Conservation (phyloP, 805 yeast genomes). For the Ogataea ramenticola region DNA sequence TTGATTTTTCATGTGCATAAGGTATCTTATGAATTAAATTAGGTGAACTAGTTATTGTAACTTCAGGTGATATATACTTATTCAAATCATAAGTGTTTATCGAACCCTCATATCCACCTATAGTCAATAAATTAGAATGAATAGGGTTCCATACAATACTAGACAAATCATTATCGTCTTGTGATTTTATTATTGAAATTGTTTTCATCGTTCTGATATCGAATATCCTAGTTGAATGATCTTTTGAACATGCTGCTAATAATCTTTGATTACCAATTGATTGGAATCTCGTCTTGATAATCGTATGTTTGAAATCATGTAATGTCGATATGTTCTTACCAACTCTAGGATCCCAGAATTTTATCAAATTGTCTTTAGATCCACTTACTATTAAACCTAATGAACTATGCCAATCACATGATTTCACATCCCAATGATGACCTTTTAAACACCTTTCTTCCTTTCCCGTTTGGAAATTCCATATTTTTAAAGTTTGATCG, state of each 20-base stretch:
- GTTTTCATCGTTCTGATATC: conserved; percentile 85
- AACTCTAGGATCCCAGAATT: conserved; percentile 93
- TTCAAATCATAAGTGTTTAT: conserved; percentile 70
- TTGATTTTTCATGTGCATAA: conserved; percentile 89
- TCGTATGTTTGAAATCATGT: conserved; percentile 91
- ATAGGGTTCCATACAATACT: conserved; percentile 90
- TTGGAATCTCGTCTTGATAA: conserved; percentile 80
- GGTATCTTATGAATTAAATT: conserved; percentile 57
- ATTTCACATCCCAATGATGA: conserved; percentile 98
- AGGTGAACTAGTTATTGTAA: too few relatives aligned
- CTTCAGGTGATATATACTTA: conserved; percentile 34
- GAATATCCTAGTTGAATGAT: conserved; percentile 78
- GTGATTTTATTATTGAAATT: conserved; percentile 59
- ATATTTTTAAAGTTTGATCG: conserved; percentile 82
- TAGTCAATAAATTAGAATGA: conserved; percentile 69
- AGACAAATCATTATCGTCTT: conserved; percentile 72
- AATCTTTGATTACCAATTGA: conserved; percentile 48
- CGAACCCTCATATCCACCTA: conserved; percentile 88
- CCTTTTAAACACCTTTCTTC: conserved; percentile 80
- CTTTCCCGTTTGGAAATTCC: conserved; percentile 87
- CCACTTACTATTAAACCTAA: conserved; percentile 86
- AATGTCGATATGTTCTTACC: conserved; percentile 69
- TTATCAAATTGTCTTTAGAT: conserved; percentile 88
- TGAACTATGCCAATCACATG: conserved; percentile 94
- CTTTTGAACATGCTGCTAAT: conserved; percentile 83